These are phyloP conservation scores for Mycosphaerella sp. DNA, from an alignment of 2,329 filamentous ascomycete genomes.

Conservation along the genomic window DNA sequence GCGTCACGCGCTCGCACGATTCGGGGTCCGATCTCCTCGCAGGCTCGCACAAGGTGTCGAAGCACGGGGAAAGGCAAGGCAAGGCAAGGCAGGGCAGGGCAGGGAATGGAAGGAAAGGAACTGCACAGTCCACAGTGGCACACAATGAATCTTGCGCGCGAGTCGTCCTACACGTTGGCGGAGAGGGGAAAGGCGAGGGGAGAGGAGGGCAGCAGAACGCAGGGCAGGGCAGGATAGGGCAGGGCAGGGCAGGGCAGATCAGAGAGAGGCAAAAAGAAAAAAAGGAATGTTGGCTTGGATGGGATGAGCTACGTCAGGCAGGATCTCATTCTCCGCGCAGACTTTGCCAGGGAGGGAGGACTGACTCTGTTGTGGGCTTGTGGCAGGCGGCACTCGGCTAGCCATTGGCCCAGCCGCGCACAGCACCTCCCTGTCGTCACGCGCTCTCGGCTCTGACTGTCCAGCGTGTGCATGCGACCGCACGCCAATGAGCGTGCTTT, in stretches of 20 bases:
- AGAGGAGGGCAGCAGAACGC: too few species aligned
- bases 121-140: neutral
- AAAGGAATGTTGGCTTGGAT: slow-evolving; percentile 7
- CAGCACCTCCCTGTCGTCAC: slow-evolving; percentile 14
- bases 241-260: too few species aligned
- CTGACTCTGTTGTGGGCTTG: neutral
- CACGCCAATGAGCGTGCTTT: slow-evolving; percentile 8
- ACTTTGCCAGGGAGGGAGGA: neutral
- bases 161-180: neutral
- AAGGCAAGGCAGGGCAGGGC: neutral
- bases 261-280: neutral
- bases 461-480: slow-evolving; percentile 11
- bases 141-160: neutral
- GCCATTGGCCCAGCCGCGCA: slow-evolving; percentile 6
- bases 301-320: slow-evolving; percentile 8
- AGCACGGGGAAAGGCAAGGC: neutral
- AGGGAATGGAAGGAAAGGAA: too few species aligned
- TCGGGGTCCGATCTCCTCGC: neutral
- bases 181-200: neutral
- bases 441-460: slow-evolving; percentile 7
- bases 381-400: slow-evolving; percentile 13
- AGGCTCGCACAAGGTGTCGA: neutral
- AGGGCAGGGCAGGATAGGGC: too few species aligned
- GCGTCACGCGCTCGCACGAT: neutral
- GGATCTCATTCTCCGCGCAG: neutral